Conservation (phyloP, 768 basidiomycete species). For the Amyloporia xantha region DNA sequence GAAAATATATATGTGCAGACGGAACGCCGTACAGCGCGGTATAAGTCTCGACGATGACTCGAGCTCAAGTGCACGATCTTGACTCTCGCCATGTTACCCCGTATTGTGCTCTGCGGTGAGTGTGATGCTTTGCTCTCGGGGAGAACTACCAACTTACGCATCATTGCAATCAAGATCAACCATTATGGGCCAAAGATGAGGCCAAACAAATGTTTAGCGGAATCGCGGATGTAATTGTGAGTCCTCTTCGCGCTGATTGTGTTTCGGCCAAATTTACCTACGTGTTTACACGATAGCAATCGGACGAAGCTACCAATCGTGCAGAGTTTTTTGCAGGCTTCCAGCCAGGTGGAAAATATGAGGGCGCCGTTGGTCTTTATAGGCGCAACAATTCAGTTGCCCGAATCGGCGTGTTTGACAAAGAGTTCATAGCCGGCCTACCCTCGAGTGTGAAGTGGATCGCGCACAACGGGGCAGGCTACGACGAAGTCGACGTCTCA, state of each 20-base stretch:
- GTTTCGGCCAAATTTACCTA: too few species aligned
- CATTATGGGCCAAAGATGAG: not conserved
- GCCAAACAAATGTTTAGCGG: conserved; percentile 41
- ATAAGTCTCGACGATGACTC: too few species aligned
- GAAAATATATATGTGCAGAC: too few species aligned
- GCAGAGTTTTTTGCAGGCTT: conserved; percentile 63
- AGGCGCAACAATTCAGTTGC: conserved; percentile 62
- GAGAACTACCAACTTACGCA: too few species aligned
- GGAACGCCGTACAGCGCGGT: too few species aligned
- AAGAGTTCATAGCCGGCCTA: conserved; percentile 64
- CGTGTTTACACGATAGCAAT: not conserved
- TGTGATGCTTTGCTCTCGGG: too few species aligned
- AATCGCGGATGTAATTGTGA: conserved; percentile 71
- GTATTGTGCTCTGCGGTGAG: too few species aligned
- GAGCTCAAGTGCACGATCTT: too few species aligned
- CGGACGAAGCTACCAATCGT: conserved; percentile 26
- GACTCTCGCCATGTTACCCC: too few species aligned
- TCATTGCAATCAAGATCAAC: not conserved
- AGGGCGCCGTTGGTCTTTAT: conserved; percentile 71
- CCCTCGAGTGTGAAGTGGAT: conserved; percentile 73
- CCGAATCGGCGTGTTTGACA: conserved; percentile 74
- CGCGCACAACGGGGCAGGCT: conserved; percentile 89
- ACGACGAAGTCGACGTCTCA: conserved; percentile 78
- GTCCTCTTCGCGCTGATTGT: conserved; percentile 23
- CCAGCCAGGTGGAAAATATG: conserved; percentile 63